phyloP scores from a whole-genome alignment of 345 rosid species.

The Gossypium thurberi region DNA sequence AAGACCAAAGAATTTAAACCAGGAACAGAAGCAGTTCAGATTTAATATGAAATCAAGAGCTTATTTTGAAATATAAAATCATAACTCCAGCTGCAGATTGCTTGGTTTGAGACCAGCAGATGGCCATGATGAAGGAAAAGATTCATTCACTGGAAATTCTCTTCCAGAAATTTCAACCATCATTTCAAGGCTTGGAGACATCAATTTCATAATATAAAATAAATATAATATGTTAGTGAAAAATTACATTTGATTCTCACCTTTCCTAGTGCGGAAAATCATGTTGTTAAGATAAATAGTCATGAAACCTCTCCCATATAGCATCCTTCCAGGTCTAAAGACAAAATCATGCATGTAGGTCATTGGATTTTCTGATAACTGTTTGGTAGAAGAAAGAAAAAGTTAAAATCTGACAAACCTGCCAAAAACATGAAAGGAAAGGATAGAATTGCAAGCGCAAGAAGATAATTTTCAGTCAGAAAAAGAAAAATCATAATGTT shows the following conservation, averaged over 20 bases:
- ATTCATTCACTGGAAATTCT: background rate
- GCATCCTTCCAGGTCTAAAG: constrained; percentile 62
- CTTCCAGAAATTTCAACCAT: constrained; percentile 4
- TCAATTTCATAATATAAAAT: background rate
- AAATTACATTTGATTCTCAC: constrained; percentile 27
- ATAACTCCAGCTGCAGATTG: background rate
- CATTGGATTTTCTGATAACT: constrained; percentile 71
- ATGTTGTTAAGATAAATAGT: constrained; percentile 57
- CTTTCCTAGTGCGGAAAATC: constrained; percentile 58
- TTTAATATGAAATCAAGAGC: background rate
- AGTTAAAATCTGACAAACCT: constrained; percentile 10
- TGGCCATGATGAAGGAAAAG: background rate
- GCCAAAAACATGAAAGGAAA: background rate
- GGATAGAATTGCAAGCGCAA: background rate
- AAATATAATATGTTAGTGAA: background rate
- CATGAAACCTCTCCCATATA: constrained; percentile 67
- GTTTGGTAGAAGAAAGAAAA: constrained; percentile 20
- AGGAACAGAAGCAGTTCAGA: background rate
- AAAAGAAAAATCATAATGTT: background rate
- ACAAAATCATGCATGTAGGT: constrained; percentile 57
- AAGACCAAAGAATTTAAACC: background rate
- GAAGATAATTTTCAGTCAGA: background rate
- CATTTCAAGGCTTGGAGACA: background rate
- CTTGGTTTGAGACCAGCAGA: background rate
- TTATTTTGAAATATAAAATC: background rate